phyloP scores from a whole-genome alignment of 2,329 filamentous ascomycete genomes.

The Dothideomycetidae sp. region DNA sequence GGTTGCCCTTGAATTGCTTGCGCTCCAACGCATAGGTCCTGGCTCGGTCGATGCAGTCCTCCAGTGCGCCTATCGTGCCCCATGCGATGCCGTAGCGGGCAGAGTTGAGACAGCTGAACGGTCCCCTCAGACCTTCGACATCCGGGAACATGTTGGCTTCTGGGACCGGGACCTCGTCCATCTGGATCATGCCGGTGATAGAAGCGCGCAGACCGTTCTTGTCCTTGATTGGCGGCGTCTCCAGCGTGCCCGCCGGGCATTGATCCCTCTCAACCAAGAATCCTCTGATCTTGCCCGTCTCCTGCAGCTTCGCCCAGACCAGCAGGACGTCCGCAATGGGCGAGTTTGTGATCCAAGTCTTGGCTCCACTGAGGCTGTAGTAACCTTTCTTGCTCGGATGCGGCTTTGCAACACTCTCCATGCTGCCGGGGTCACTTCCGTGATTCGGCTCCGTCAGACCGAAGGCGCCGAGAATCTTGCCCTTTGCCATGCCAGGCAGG shows the following conservation, averaged over 20 bases:
- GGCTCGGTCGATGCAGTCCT: constrained; percentile 74
- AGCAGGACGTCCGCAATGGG: constrained; percentile 74
- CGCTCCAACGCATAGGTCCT: constrained; percentile 81
- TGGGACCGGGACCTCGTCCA: constrained; percentile 80
- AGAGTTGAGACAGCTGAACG: constrained; percentile 88
- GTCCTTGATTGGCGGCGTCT: constrained; percentile 84
- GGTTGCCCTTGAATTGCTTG: constrained; percentile 92
- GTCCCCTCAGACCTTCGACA: constrained; percentile 72
- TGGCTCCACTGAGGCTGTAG: constrained; percentile 62
- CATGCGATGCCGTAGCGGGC: constrained; percentile 88
- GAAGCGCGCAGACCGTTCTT: constrained; percentile 90
- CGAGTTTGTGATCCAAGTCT: constrained; percentile 94
- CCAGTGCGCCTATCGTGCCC: constrained; percentile 83
- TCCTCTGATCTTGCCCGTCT: constrained; percentile 84
- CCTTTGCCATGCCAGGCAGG: constrained; percentile 66
- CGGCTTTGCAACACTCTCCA: constrained; percentile 76
- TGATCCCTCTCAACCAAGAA: constrained; percentile 78
- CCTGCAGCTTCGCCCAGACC: constrained; percentile 85
- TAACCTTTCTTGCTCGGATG: constrained; percentile 76
- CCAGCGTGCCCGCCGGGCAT: constrained; percentile 75
- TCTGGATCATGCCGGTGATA: constrained; percentile 94
- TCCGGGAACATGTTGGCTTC: constrained; percentile 88
- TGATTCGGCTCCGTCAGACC: constrained; percentile 88
- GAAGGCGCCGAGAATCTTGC: constrained; percentile 71
- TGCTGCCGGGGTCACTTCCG: constrained; percentile 77